Base-by-base conservation (phyloP, 2,329 filamentous ascomycete species). In the Claviceps spartinae region DNA sequence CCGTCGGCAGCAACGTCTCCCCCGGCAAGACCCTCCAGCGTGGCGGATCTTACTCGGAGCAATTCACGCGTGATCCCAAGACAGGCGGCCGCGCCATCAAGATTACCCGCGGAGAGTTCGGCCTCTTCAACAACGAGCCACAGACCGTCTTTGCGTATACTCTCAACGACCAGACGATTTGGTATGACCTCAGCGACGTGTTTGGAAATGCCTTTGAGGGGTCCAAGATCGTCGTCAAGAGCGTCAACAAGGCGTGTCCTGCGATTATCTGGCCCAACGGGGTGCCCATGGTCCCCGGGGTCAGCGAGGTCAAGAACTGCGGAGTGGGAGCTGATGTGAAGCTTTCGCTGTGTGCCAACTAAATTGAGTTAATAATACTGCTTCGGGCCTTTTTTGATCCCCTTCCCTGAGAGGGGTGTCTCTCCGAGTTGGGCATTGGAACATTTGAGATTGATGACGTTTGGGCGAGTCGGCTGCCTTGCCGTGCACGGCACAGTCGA, bases 91-190 rank as follows among this genome's bases (percentile, higher is more conserved):
- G 61, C 53, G 61, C 67, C 30, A 58, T 72, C 55, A 72, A 72
- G 59, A 59, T 71, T 49, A 69, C 68, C 7, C 46, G 52, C 22
- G 52, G 58, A 1, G 49, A 59, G 26, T 61, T 70, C 55, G 69
- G 69, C 41, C 62, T 72, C 43, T 70, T 61, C 62, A 67, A 62
- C 2, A 67, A 67, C 54, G 62, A 63, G n/a, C 60, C 69, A 24
- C 66, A 72, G 64, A 66, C 64, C 57, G 62, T 65, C 55, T 70
- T 66, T 47, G 68, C 69, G 38, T 70, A 68, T 58, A 69, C 57
- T 59, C 63, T 71, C 36, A 63, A 67, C 48, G 58, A 57, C 50
- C 54, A 42, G 49, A 54, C 54, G 5, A 53, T 72, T 49, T 72
- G 65, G 65, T 71, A 70, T 53, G 69, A 71, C 54, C 58, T 72